phyloP scores from a whole-genome alignment of 805 yeast species.

The Candida germanica region DNA sequence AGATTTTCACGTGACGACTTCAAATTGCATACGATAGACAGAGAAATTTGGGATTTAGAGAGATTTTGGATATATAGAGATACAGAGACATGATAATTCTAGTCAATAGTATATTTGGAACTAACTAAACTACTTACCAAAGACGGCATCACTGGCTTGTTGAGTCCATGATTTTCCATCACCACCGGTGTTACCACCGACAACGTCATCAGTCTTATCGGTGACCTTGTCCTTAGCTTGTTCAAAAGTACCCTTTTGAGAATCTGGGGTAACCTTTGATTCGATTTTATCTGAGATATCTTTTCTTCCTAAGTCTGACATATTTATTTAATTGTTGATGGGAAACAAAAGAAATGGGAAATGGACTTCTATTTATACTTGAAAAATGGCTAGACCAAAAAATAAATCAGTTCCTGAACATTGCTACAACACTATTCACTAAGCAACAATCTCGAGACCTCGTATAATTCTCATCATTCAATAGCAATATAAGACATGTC shows the following conservation, averaged over 20 bases:
- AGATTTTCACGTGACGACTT: too few species aligned
- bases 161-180: slow-evolving; percentile 40
- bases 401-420: background rate
- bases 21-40: too few species aligned
- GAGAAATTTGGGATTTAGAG: too few species aligned
- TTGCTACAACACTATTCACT: background rate
- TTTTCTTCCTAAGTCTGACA: slow-evolving; percentile 46
- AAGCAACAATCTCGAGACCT: background rate
- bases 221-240: slow-evolving; percentile 36
- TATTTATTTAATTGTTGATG: slow-evolving; percentile 11
- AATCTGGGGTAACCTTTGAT: slow-evolving; percentile 40
- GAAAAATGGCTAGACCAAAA: too few species aligned
- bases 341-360: background rate
- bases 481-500: slow-evolving; percentile 1
- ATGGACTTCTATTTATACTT: background rate
- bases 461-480: background rate
- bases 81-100: too few species aligned
- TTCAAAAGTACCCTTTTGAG: slow-evolving; percentile 37
- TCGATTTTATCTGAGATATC: slow-evolving; percentile 36
- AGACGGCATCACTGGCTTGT: slow-evolving; percentile 43
- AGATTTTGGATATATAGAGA: too few species aligned
- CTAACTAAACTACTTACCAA: too few species aligned
- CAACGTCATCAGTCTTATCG: slow-evolving; percentile 33
- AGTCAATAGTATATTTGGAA: too few species aligned
- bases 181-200: slow-evolving; percentile 33